Conservation (phyloP, 2,329 filamentous ascomycete genomes). For the Calonectria henricotiae region DNA sequence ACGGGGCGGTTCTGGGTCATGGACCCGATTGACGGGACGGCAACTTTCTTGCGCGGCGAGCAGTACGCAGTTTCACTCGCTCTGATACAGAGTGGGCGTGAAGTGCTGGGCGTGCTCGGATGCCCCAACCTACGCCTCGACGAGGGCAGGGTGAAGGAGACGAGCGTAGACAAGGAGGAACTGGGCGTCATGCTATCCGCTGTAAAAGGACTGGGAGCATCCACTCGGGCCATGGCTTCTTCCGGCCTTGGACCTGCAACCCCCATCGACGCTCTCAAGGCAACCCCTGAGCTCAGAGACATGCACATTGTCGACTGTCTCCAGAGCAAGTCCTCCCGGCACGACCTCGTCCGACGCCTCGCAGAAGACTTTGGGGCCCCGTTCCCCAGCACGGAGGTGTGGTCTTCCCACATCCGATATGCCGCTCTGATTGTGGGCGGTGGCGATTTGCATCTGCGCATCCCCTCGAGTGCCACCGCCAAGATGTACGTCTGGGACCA, state of each 20-base stretch:
- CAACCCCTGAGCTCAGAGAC: constrained; percentile 42
- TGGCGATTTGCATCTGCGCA: constrained; percentile 57
- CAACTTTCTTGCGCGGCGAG: constrained; percentile 73
- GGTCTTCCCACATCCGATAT: constrained; percentile 62
- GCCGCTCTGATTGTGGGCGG: constrained; percentile 59
- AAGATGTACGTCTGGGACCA: constrained; percentile 68
- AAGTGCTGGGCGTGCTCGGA: constrained; percentile 73
- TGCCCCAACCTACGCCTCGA: constrained; percentile 72
- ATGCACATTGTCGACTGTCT: constrained; percentile 58
- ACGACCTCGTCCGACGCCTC: constrained; percentile 55
- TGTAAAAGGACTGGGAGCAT: constrained; percentile 55
- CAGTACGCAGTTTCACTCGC: constrained; percentile 77
- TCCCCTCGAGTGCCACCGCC: constrained; percentile 46
- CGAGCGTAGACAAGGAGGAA: constrained; percentile 54
- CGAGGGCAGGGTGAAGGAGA: constrained; percentile 58
- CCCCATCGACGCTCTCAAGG: constrained; percentile 45
- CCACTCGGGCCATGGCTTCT: constrained; percentile 50
- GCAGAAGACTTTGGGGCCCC: constrained; percentile 53
- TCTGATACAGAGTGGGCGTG: constrained; percentile 71
- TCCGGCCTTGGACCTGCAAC: constrained; percentile 42
- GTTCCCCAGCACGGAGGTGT: constrained; percentile 60
- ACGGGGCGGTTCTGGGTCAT: constrained; percentile 72
- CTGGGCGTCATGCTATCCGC: constrained; percentile 59
- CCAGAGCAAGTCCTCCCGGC: constrained; percentile 53
- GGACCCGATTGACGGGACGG: constrained; percentile 78